Evolutionary conservation across 2,329 filamentous ascomycete genomes (phyloP), one percentile per base, ranked within the genome.

Genomic region (Cordyceps farinosa): DNA sequence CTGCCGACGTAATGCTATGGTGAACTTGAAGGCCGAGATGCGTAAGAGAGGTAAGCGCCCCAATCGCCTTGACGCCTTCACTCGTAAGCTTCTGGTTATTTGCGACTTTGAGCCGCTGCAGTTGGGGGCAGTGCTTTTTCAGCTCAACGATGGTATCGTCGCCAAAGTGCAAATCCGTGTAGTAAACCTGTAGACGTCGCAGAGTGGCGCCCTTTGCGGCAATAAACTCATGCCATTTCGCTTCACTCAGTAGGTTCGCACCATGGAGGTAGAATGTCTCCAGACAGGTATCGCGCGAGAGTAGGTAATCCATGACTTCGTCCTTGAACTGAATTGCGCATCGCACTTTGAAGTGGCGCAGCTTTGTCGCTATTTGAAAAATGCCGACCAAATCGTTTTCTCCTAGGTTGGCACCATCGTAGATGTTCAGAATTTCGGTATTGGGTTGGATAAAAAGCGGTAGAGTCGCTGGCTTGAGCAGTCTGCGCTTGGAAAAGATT

Each of bases 251-350:
- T 1, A 98, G 84, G 68, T 97, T 98, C 10, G 91, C 87, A 11
- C 92, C 91, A 66, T 95, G 89, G 0, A 98, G 82, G 66, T 92
- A 90, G 50, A 98, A 80, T 62, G 86, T 82, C 65, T 87, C 84
- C n/a, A 97, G 79, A 9, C 83, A 76, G 56, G 86, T 84, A 56
- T 90, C 83, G 54, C 91, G 90, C 62, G 87, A 87, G 27, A 91
- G 80, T 70, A 97, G 84, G 73, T 94, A 97, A 59, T 91, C 85
- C 75, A 97, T 83, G 48, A 92, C 90, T 45, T 82, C 81, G 70
- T 97, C 90, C 75, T 96, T 97, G 80, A 97, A 89, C 71, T 97
- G 93, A 56, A 95, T 90, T n/a, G 89, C 91, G 70, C 93, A 94
- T 55, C 90, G 87, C 11, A 96, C 78, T 67, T 92, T 90, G 63